These are phyloP conservation scores for Aegle marmelos DNA, from an alignment of 345 rosid species.

Conservation along the genomic window DNA sequence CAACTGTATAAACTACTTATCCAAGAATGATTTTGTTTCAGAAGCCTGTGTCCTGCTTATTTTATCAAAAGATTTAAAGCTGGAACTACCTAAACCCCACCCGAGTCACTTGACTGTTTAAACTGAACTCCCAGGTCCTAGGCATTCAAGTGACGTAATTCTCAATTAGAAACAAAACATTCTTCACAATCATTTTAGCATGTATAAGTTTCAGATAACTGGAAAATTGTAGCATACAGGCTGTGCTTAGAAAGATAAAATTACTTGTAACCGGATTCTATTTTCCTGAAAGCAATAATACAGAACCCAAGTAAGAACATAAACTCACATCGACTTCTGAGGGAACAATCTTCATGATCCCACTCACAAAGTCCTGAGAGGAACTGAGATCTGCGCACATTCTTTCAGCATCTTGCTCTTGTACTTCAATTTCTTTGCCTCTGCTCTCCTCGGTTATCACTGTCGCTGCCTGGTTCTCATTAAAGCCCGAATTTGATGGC, in stretches of 20 bases:
- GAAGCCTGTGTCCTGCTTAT: not conserved
- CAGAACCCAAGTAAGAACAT: not conserved
- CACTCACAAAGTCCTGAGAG: conserved; percentile 77
- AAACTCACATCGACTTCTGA: conserved; percentile 82
- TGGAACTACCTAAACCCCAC: not conserved
- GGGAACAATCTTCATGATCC: conserved; percentile 92
- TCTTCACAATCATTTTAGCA: not conserved
- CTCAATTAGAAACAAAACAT: not conserved
- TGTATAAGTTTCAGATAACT: not conserved
- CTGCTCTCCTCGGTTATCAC: conserved; percentile 40
- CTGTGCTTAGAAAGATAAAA: not conserved
- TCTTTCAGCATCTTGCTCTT: conserved; percentile 45
- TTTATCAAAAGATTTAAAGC: not conserved
- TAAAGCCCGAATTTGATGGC: conserved; percentile 51
- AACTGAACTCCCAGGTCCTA: not conserved
- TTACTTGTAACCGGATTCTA: not conserved
- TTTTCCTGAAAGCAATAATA: conserved; percentile 1
- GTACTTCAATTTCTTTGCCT: conserved; percentile 50
- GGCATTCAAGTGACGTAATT: not conserved
- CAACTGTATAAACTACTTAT: not conserved
- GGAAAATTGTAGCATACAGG: not conserved
- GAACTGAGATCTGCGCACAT: conserved; percentile 50
- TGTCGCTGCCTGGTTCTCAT: conserved; percentile 40
- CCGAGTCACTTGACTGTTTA: not conserved
- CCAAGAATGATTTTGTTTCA: not conserved